Conservation (phyloP, 257 asterid species). For the Scutellaria galericulata region DNA sequence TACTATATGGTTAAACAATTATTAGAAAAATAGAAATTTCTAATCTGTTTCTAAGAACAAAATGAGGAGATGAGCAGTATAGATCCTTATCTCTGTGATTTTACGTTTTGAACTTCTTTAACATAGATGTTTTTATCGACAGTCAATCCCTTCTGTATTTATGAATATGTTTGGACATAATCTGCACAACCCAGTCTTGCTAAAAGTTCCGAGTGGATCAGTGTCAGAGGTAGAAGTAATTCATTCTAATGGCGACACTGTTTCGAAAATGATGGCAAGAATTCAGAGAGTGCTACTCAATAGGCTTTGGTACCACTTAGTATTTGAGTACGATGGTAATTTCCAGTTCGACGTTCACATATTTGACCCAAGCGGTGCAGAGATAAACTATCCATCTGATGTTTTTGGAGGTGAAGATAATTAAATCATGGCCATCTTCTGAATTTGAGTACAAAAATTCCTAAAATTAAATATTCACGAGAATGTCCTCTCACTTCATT, state of each 20-base stretch:
- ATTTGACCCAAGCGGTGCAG: constrained; percentile 40
- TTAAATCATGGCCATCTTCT: too few species aligned
- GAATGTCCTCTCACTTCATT: too few species aligned
- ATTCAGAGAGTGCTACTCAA: constrained; percentile 41
- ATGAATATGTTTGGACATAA: constrained; percentile 28
- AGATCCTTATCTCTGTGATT: too few species aligned
- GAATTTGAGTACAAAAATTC: too few species aligned
- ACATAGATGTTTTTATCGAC: background rate
- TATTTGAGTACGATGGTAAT: constrained; percentile 39
- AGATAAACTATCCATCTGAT: constrained; percentile 41
- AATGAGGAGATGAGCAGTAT: too few species aligned
- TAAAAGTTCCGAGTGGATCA: constrained; percentile 47
- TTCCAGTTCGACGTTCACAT: constrained; percentile 44
- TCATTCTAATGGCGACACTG: constrained; percentile 35
- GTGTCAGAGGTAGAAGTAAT: constrained; percentile 38
- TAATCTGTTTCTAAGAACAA: too few species aligned
- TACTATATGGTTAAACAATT: too few species aligned
- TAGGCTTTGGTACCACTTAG: constrained; percentile 33
- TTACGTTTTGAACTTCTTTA: too few species aligned
- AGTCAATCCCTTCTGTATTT: constrained; percentile 52
- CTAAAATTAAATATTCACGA: too few species aligned
- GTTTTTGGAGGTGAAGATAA: background rate
- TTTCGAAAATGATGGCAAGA: constrained; percentile 44
- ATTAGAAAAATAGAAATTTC: too few species aligned
- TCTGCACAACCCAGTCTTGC: constrained; percentile 32